A percentile compares a stretch with the other conserved stretches of the same genome.
Evolutionary conservation across 2,329 filamentous ascomycete genomes (phyloP).

Genomic region (Coleophoma crateriformis): DNA sequence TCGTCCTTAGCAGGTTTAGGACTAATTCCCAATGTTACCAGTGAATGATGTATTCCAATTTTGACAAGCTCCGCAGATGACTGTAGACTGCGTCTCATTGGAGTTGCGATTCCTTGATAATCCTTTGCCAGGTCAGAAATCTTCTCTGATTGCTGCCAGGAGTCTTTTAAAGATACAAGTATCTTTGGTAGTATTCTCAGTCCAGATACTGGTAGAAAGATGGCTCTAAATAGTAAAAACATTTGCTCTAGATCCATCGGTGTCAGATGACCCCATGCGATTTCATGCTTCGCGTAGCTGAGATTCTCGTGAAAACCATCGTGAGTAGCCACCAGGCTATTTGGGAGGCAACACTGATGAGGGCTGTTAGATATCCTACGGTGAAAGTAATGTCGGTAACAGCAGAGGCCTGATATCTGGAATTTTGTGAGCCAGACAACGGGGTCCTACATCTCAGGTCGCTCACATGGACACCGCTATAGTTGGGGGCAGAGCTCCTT

Average conservation of each 20-base stretch:
- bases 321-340: conserved; percentile 47
- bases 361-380: conserved; percentile 1
- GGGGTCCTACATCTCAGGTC: background rate
- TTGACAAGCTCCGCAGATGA: background rate
- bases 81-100: background rate
- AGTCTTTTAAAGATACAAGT: background rate
- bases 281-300: conserved; percentile 65
- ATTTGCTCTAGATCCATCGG: conserved; percentile 58
- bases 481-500: background rate
- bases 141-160: background rate
- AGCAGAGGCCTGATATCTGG: background rate
- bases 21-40: conserved; percentile 43
- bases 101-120: background rate
- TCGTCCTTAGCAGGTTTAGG: conserved; percentile 37
- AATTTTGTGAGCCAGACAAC: background rate
- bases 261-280: conserved; percentile 60
- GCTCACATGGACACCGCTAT: conserved; percentile 1
- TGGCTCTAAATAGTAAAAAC: conserved; percentile 49
- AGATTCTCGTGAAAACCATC: conserved; percentile 62
- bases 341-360: conserved; percentile 1
- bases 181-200: conserved; percentile 29
- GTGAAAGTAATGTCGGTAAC: background rate
- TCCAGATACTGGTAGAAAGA: conserved; percentile 60
- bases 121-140: background rate
- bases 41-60: conserved; percentile 53